Base-by-base conservation (phyloP, 1,284 basidiomycete genomes). In the Moniliella sp. region DNA sequence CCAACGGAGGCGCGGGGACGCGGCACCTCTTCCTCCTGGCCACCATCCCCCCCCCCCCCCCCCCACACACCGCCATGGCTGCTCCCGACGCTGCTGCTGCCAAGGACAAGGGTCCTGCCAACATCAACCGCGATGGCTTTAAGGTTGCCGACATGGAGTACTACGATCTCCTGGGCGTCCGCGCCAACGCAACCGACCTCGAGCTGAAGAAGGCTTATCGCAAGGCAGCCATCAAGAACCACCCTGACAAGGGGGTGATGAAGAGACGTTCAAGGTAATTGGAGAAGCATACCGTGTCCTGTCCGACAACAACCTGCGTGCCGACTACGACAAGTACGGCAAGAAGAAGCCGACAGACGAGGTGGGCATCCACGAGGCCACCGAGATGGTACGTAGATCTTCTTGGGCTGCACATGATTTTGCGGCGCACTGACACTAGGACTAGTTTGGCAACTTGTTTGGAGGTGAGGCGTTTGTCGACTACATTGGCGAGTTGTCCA, bases 191-290 rank as follows among this genome's bases (percentile, higher is more conserved):
- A 7, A 44, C 49, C n/a, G 79, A 82, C 45, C 74, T 73, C 3
- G 73, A 77, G 37, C 64, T 93, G 47, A 97, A 94, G 68, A 93
- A 86, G 66, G 83, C 81, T 1, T 94, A 94, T 64, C 69, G 88
- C 43, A 91, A 80, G 62, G 75, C 78, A 42, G 86, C 88, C 14
- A 86, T 94, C 69, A 79, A 80, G 69, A 82, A 82, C 37, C 49
- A 67, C 57, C 45, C 51, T 4, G 57, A 60, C 43, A 58, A 58
- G 40, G 55, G n/a, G 55, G 55, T 27, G 55, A 58, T 31, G 55
- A 58, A 21, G 55, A 58, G 35, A 48, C 39, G 40, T 36, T 46
- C 36, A 46, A 47, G 27, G 38, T 49, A 35, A 35, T 38, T 48
- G 84, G 81, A 56, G 82, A 84, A 69, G 36, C 43, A 15, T 45